Percentiles rank a stretch among this genome's conserved stretches.
Conservation (phyloP, 768 basidiomycete genomes). For the Termitomyces sp. region DNA sequence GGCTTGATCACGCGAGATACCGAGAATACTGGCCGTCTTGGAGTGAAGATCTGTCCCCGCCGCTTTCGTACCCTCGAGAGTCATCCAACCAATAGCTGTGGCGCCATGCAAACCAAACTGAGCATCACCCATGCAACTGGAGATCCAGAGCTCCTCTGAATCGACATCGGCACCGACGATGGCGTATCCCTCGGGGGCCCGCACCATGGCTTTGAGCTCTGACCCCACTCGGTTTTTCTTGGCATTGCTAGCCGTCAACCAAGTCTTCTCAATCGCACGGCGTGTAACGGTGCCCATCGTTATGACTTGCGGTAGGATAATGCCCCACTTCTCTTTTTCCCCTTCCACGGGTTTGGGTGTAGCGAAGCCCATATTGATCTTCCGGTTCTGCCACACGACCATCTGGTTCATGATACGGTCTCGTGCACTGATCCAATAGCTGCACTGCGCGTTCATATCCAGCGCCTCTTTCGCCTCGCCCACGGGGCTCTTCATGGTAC, state of each 20-base stretch:
- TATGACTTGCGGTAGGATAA: constrained; percentile 94
- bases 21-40: constrained; percentile 90
- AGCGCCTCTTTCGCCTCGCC: constrained; percentile 81
- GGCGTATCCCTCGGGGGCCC: constrained; percentile 87
- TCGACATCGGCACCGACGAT: constrained; percentile 99
- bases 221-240: constrained; percentile 98
- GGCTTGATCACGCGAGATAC: constrained; percentile 90
- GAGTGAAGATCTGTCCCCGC: constrained; percentile 96
- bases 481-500: constrained; percentile 79
- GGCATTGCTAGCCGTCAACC: constrained; percentile 97
- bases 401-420: constrained; percentile 91
- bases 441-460: constrained; percentile 90
- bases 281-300: constrained; percentile 99
- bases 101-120: constrained; percentile 97
- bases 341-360: constrained; percentile 11
- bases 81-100: constrained; percentile 99
- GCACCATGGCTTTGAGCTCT: constrained; percentile 97
- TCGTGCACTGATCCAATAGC: constrained; percentile 95
- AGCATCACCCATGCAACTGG: constrained; percentile 96
- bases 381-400: constrained; percentile 76
- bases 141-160: constrained; percentile 98
- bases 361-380: constrained; percentile 51
- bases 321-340: constrained; percentile 60
- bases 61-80: constrained; percentile 92
- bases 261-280: constrained; percentile 95